Evolutionary conservation across 2,329 filamentous ascomycete species (phyloP).

Genomic region (Ampelomyces quisqualis): DNA sequence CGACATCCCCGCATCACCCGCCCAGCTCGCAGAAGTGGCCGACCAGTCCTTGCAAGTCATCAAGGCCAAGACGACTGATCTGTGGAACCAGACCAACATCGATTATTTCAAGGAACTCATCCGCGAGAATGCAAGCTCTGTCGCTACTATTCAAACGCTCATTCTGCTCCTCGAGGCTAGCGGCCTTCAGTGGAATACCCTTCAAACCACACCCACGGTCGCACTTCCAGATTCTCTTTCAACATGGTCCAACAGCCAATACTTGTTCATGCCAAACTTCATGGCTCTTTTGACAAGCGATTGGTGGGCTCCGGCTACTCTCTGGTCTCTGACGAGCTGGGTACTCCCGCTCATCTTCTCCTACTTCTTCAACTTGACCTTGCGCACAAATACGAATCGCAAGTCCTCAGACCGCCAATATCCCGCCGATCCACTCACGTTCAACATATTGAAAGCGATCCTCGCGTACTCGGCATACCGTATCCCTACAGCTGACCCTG

Average conservation of each 20-base stretch:
- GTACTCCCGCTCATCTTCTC: constrained; percentile 69
- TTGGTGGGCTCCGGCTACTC: constrained; percentile 80
- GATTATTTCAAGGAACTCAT: constrained; percentile 64
- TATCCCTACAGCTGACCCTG: constrained; percentile 16
- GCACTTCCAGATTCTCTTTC: constrained; percentile 64
- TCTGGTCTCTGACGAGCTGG: constrained; percentile 74
- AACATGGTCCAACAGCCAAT: constrained; percentile 59
- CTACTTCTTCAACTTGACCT: constrained; percentile 88
- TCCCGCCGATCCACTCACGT: constrained; percentile 79
- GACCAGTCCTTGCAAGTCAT: constrained; percentile 68
- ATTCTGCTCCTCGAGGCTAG: constrained; percentile 64
- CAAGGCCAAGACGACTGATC: constrained; percentile 63
- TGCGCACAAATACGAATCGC: constrained; percentile 54
- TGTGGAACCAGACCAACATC: constrained; percentile 67
- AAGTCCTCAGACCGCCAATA: constrained; percentile 53
- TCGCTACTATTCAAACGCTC: constrained; percentile 50
- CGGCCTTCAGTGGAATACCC: constrained; percentile 67
- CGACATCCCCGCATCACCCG: constrained; percentile 72
- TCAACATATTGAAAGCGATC: constrained; percentile 85
- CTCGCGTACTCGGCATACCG: constrained; percentile 79
- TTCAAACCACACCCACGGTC: constrained; percentile 71
- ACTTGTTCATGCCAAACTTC: constrained; percentile 74
- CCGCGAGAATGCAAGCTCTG: constrained; percentile 70
- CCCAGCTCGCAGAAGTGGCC: constrained; percentile 59
- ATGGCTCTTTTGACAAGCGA: constrained; percentile 71